These are phyloP conservation scores for Cryphonectria radicalis DNA, from an alignment of 2,329 filamentous ascomycete genomes.

Conservation along the genomic window DNA sequence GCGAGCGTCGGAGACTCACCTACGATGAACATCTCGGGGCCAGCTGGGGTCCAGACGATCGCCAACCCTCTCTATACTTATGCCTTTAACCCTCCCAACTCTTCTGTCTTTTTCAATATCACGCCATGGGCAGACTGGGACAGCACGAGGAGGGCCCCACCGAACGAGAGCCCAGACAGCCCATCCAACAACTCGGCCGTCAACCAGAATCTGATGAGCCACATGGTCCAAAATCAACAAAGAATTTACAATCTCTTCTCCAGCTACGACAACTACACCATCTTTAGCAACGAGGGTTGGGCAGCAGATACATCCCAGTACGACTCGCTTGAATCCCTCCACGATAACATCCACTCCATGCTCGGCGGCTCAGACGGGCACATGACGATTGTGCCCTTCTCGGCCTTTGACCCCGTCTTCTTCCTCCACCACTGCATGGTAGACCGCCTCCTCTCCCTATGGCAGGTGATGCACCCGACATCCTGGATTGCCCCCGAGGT, in stretches of 20 bases:
- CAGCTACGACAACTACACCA: slow-evolving; percentile 68
- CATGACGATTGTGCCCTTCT: slow-evolving; percentile 72
- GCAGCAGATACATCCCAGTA: slow-evolving; percentile 51
- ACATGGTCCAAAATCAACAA: slow-evolving; percentile 59
- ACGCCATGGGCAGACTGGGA: slow-evolving; percentile 64
- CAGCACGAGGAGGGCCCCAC: slow-evolving; percentile 62
- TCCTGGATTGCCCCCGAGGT: slow-evolving; percentile 65
- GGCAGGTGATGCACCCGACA: slow-evolving; percentile 73
- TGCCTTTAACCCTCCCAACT: slow-evolving; percentile 62
- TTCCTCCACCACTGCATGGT: slow-evolving; percentile 78
- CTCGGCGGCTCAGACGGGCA: slow-evolving; percentile 65
- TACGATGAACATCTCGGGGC: slow-evolving; percentile 56
- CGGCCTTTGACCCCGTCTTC: slow-evolving; percentile 80
- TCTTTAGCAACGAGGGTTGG: slow-evolving; percentile 72
- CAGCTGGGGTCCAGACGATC: slow-evolving; percentile 59
- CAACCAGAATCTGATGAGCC: slow-evolving; percentile 55
- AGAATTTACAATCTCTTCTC: slow-evolving; percentile 71
- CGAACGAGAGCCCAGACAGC: slow-evolving; percentile 45
- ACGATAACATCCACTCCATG: slow-evolving; percentile 65
- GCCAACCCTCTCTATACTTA: slow-evolving; percentile 67
- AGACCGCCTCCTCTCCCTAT: slow-evolving; percentile 76
- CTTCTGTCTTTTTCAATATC: slow-evolving; percentile 58
- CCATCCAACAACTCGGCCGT: slow-evolving; percentile 64
- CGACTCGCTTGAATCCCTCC: slow-evolving; percentile 69
- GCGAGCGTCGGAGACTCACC: slow-evolving; percentile 50